Percentiles rank a stretch among this genome's conserved stretches.
phyloP scores from a whole-genome alignment of 345 rosid genomes.

The Camelina neglecta region DNA sequence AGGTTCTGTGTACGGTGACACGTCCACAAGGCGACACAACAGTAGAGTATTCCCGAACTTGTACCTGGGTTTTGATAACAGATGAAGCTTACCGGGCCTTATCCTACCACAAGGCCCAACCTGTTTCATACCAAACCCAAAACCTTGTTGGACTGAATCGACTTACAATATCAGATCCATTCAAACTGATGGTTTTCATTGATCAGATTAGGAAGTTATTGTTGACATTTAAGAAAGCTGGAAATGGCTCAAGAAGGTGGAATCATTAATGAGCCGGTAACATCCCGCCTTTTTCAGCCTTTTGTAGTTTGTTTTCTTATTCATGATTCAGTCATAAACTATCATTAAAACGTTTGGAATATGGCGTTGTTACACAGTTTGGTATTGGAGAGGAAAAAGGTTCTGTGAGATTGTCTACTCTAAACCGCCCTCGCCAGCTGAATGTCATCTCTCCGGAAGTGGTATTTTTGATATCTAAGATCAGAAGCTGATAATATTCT shows the following conservation, averaged over 20 bases:
- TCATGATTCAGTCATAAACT: not conserved
- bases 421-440: slow-evolving; percentile 86
- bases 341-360: not conserved
- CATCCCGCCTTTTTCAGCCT: not conserved
- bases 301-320: slow-evolving; percentile 20
- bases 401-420: slow-evolving; percentile 59
- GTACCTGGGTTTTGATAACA: too few species aligned
- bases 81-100: too few species aligned
- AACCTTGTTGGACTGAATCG: too few species aligned
- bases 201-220: slow-evolving; percentile 25
- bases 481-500: slow-evolving; percentile 6
- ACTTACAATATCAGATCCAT: not conserved
- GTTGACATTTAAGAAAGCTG: slow-evolving; percentile 29
- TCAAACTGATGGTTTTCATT: not conserved
- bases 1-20: too few species aligned
- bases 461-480: slow-evolving; percentile 49
- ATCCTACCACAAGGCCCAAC: too few species aligned
- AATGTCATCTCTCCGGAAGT: slow-evolving; percentile 84
- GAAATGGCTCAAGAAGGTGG: slow-evolving; percentile 47
- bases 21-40: too few species aligned
- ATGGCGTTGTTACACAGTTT: slow-evolving; percentile 58
- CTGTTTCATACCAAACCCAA: too few species aligned
- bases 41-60: too few species aligned
- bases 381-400: slow-evolving; percentile 72
- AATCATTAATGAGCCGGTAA: slow-evolving; percentile 47